Conservation (phyloP, 352 stramenopile genomes). For the Phytophthora citrophthora region DNA sequence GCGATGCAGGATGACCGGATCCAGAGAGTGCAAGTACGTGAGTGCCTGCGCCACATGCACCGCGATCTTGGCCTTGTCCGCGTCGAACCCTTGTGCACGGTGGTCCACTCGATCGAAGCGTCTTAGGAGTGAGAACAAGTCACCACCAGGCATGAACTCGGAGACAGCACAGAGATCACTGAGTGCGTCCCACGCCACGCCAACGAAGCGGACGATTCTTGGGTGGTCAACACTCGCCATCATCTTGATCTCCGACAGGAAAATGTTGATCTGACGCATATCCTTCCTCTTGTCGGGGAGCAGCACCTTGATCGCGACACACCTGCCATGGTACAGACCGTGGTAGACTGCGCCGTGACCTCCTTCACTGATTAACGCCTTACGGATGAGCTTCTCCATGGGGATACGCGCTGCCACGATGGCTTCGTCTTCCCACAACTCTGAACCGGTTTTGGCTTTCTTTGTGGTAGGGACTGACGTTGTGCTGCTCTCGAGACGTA, state of each 20-base stretch:
- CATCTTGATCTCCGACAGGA: constrained; percentile 62
- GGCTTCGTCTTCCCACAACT: constrained; percentile 45
- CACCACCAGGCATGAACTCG: constrained; percentile 58
- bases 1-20: constrained; percentile 49
- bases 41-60: constrained; percentile 49
- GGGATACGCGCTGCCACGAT: constrained; percentile 49
- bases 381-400: constrained; percentile 51
- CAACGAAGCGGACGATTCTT: constrained; percentile 65
- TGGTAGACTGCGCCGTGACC: constrained; percentile 58
- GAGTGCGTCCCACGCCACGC: constrained; percentile 58
- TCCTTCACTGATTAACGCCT: constrained; percentile 48
- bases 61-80: constrained; percentile 50
- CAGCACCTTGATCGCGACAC: constrained; percentile 64
- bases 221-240: constrained; percentile 65
- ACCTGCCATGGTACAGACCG: constrained; percentile 48
- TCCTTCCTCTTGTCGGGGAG: constrained; percentile 42
- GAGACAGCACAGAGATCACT: constrained; percentile 56
- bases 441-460: constrained; percentile 4
- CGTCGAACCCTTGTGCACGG: constrained; percentile 39
- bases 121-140: constrained; percentile 46
- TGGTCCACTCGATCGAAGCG: constrained; percentile 43
- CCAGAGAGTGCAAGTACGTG: constrained; percentile 60
- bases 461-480: constrained; percentile 7
- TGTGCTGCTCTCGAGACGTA: constrained; percentile 27
- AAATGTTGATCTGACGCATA: constrained; percentile 57